Evolutionary conservation across 208 protist species (phyloP).

Genomic region (Novymonas esmeraldas): DNA sequence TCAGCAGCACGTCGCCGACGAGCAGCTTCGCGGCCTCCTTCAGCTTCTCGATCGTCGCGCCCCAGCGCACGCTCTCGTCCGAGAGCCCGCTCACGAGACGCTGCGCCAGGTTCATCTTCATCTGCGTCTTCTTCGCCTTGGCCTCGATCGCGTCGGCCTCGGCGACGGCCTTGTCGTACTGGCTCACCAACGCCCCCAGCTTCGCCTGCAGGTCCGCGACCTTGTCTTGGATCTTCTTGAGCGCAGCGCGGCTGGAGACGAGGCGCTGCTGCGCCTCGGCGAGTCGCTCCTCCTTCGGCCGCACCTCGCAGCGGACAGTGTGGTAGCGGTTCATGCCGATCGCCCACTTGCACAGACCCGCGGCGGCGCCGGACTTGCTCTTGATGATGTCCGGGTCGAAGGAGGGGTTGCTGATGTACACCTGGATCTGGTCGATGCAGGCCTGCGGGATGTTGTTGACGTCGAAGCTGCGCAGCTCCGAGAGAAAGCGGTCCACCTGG

Average conservation of each 20-base stretch:
- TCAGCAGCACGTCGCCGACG: conserved; percentile 97
- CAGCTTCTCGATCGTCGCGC: conserved; percentile 92
- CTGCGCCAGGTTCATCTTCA: conserved; percentile 94
- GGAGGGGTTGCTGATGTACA: conserved; percentile 92
- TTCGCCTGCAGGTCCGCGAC: conserved; percentile 95
- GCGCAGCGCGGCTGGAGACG: conserved; percentile 76
- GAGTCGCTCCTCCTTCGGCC: conserved; percentile 96
- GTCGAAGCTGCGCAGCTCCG: conserved; percentile 94
- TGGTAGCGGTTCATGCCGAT: conserved; percentile 97
- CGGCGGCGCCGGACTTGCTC: conserved; percentile 95
- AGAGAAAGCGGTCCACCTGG: conserved; percentile 95
- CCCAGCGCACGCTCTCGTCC: conserved; percentile 98
- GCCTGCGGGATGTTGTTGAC: conserved; percentile 95
- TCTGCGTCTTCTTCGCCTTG: conserved; percentile 94
- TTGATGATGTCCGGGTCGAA: conserved; percentile 93
- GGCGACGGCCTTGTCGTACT: conserved; percentile 95
- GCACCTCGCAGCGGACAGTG: conserved; percentile 96
- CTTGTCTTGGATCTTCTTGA: conserved; percentile 95
- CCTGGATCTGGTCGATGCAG: conserved; percentile 95
- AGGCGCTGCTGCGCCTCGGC: conserved; percentile 93
- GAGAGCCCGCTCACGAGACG: conserved; percentile 96
- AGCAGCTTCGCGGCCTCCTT: conserved; percentile 90
- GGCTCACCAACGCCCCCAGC: conserved; percentile 89
- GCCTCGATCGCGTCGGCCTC: conserved; percentile 93
- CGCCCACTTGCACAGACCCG: conserved; percentile 97